These are phyloP conservation scores for Globisporangium heterothallicum DNA, from an alignment of 352 stramenopile genomes.

Conservation along the genomic window DNA sequence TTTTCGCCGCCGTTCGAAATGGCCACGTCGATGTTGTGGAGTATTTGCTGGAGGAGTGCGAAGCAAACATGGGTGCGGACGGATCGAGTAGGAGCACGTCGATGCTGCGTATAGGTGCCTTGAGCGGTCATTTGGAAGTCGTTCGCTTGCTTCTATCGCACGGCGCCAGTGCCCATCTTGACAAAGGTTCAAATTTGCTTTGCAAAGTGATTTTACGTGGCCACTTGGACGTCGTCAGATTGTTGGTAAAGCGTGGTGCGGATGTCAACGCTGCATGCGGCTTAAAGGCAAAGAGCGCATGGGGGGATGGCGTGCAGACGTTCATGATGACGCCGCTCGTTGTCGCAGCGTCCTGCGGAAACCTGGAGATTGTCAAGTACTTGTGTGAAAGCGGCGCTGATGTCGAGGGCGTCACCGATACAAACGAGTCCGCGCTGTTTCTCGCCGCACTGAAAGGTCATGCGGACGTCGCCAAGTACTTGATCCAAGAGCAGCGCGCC, in stretches of 20 bases:
- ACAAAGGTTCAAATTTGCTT: background rate
- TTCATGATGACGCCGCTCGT: conserved; percentile 23
- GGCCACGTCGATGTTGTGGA: background rate
- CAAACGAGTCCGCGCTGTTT: background rate
- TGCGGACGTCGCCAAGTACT: background rate
- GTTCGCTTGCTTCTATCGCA: background rate
- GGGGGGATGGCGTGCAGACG: background rate
- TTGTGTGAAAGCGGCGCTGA: conserved; percentile 16
- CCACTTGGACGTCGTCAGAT: conserved; percentile 14
- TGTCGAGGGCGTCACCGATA: background rate
- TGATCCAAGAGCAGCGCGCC: background rate
- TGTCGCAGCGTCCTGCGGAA: conserved; percentile 17
- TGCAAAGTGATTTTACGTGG: background rate
- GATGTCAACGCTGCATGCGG: background rate
- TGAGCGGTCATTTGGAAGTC: background rate
- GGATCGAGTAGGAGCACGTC: background rate
- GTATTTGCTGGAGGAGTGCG: background rate
- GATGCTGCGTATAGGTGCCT: background rate
- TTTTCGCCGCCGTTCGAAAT: background rate
- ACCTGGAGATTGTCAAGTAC: conserved; percentile 22
- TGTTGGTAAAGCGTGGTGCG: conserved; percentile 22
- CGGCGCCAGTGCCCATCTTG: background rate
- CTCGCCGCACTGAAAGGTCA: background rate
- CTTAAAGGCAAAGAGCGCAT: background rate
- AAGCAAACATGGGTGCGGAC: background rate